These are phyloP conservation scores for Yarrowia osloensis DNA, from an alignment of 805 yeast genomes.

Conservation along the genomic window DNA sequence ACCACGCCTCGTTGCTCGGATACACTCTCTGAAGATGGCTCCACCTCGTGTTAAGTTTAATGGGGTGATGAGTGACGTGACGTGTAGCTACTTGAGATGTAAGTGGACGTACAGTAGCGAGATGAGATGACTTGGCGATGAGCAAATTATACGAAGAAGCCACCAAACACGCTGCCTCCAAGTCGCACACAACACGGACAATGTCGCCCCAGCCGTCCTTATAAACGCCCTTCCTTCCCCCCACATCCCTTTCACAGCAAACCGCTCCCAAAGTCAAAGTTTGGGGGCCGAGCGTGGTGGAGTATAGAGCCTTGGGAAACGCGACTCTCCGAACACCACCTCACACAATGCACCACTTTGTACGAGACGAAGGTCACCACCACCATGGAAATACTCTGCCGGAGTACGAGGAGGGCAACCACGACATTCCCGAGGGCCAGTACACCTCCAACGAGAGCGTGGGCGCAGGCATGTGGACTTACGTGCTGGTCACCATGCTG, in stretches of 20 bases:
- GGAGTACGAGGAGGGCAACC: conserved; percentile 29
- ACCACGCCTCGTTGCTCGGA: background rate
- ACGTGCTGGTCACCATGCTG: conserved; percentile 42
- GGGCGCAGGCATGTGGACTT: conserved; percentile 38
- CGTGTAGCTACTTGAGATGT: background rate
- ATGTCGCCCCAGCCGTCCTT: background rate
- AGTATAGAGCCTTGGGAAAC: background rate
- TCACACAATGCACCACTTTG: conserved; percentile 20
- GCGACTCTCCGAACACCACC: conserved; percentile 1
- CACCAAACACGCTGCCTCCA: too few relatives aligned
- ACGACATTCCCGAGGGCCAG: conserved; percentile 24
- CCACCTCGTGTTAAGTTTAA: conserved; percentile 17
- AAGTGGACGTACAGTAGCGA: background rate
- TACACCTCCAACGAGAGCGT: conserved; percentile 29
- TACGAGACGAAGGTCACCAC: conserved; percentile 29
- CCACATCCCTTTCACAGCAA: background rate
- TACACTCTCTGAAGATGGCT: background rate
- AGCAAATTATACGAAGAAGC: background rate
- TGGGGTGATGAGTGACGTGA: conserved; percentile 11
- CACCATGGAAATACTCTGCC: conserved; percentile 22
- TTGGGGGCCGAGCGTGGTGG: background rate
- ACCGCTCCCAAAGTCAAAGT: conserved; percentile 9
- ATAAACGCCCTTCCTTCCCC: too few relatives aligned
- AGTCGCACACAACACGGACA: too few relatives aligned
- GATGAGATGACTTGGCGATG: conserved; percentile 3